Percentiles rank a stretch among this genome's conserved stretches.
Conservation (phyloP, 495 filamentous ascomycete genomes). For the Letharia lupina region DNA sequence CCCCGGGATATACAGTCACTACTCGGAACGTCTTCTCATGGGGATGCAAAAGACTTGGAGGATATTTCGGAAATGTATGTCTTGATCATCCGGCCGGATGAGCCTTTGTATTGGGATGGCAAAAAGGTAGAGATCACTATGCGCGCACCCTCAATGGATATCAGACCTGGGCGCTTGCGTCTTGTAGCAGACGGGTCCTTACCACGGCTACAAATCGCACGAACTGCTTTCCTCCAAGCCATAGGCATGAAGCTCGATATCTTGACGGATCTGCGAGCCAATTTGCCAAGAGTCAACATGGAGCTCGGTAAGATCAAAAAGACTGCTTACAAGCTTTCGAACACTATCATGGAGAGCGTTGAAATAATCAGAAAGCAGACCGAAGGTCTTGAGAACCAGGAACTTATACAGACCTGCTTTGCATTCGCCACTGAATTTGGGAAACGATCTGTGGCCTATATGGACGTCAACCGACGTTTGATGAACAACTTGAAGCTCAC, state of each 20-base stretch:
- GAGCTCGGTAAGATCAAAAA: conserved; percentile 93
- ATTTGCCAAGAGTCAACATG: conserved; percentile 81
- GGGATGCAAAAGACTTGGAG: conserved; percentile 52
- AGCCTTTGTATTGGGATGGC: conserved; percentile 74
- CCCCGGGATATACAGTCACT: conserved; percentile 75
- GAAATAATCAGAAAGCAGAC: conserved; percentile 83
- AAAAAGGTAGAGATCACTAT: conserved; percentile 59
- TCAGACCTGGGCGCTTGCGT: conserved; percentile 79
- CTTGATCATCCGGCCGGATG: conserved; percentile 75
- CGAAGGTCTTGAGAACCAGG: conserved; percentile 76
- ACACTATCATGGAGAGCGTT: conserved; percentile 98
- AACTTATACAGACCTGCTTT: conserved; percentile 97
- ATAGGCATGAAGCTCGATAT: conserved; percentile 77
- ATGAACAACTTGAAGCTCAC: conserved; percentile 97
- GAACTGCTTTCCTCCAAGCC: conserved; percentile 62
- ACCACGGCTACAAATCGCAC: conserved; percentile 66
- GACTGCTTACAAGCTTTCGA: conserved; percentile 92
- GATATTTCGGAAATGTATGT: conserved; percentile 72
- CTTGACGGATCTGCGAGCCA: conserved; percentile 84
- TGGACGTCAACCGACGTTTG: conserved; percentile 84
- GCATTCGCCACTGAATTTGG: conserved; percentile 97
- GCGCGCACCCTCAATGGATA: conserved; percentile 69
- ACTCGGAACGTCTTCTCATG: conserved; percentile 79
- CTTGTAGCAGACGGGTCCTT: conserved; percentile 85
- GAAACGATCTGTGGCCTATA: conserved; percentile 82